These are phyloP conservation scores for Amanita jacksonii DNA, from an alignment of 768 basidiomycete genomes.

Conservation along the genomic window DNA sequence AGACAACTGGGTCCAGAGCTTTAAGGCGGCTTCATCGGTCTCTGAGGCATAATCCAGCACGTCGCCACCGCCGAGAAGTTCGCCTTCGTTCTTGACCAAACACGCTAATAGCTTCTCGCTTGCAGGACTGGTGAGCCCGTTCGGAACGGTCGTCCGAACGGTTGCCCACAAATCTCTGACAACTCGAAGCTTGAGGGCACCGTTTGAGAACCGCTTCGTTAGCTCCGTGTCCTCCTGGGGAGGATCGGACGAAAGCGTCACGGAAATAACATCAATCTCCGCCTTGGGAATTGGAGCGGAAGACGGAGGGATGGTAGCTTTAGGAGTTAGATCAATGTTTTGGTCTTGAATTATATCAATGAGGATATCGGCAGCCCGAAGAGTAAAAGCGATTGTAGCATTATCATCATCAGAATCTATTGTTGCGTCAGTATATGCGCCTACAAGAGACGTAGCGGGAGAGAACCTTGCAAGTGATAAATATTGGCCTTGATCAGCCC, in stretches of 20 bases:
- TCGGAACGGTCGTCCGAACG: slow-evolving; percentile 33
- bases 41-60: background rate
- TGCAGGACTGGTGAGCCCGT: slow-evolving; percentile 29
- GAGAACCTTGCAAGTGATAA: slow-evolving; percentile 34
- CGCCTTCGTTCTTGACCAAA: slow-evolving; percentile 38
- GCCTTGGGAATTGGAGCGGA: slow-evolving; percentile 11
- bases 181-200: slow-evolving; percentile 47
- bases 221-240: slow-evolving; percentile 10
- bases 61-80: slow-evolving; percentile 33
- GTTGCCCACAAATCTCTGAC: slow-evolving; percentile 50
- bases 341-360: slow-evolving; percentile 38
- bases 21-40: slow-evolving; percentile 25
- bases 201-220: slow-evolving; percentile 14
- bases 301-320: slow-evolving; percentile 11
- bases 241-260: slow-evolving; percentile 17
- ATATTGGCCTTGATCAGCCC: slow-evolving; percentile 44
- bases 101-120: slow-evolving; percentile 37
- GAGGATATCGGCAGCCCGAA: slow-evolving; percentile 32
- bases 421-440: slow-evolving; percentile 6
- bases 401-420: slow-evolving; percentile 36
- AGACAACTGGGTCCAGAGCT: slow-evolving; percentile 52
- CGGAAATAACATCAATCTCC: background rate
- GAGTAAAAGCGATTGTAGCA: slow-evolving; percentile 28
- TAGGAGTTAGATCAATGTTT: slow-evolving; percentile 31
- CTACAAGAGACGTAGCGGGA: background rate